Conservation (phyloP, 495 filamentous ascomycete species). For the Lichina pygmaea region DNA sequence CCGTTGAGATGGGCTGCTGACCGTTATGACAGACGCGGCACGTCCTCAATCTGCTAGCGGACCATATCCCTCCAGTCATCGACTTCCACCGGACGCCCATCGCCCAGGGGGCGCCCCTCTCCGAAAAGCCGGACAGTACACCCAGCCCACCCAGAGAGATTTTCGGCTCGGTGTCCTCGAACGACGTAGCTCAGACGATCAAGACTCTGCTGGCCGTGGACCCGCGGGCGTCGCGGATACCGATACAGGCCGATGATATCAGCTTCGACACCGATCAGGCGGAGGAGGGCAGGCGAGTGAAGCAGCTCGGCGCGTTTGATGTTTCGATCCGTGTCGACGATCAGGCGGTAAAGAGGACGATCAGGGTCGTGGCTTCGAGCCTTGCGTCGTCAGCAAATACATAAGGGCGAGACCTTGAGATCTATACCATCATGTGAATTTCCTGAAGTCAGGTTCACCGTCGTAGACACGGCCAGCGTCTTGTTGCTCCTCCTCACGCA, state of each 20-base stretch:
- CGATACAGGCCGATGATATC: constrained; percentile 23
- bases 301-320: constrained; percentile 24
- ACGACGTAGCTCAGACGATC: constrained; percentile 22
- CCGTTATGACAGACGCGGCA: background rate
- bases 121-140: background rate
- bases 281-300: constrained; percentile 17
- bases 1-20: too few relatives aligned
- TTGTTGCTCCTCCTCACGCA: too few relatives aligned
- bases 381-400: too few relatives aligned
- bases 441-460: too few relatives aligned
- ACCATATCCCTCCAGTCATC: background rate
- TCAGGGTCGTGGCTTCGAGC: constrained; percentile 12
- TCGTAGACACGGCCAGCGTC: too few relatives aligned
- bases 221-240: constrained; percentile 21
- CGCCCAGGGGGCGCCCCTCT: constrained; percentile 4
- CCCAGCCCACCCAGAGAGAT: constrained; percentile 11
- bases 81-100: constrained; percentile 22
- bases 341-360: constrained; percentile 16
- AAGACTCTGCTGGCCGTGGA: constrained; percentile 18
- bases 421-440: too few relatives aligned
- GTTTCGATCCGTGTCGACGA: constrained; percentile 27
- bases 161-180: constrained; percentile 27
- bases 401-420: too few relatives aligned
- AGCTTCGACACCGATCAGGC: constrained; percentile 14
- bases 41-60: background rate